Evolutionary conservation across 306 rosid species (phyloP).

Genomic region (Castanopsis chinensis): DNA sequence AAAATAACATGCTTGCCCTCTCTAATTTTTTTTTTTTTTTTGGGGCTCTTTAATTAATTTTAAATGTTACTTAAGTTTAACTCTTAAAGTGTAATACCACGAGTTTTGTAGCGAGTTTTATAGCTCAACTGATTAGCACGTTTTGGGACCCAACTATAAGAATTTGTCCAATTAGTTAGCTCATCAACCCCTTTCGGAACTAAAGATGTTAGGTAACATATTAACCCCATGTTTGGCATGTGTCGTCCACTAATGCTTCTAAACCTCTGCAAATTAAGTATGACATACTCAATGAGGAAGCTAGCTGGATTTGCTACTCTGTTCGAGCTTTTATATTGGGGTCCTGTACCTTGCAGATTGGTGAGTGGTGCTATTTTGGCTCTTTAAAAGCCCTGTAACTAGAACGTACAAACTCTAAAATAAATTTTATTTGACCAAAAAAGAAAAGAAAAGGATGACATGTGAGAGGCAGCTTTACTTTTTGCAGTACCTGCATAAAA

Average conservation of each 20-base stretch:
- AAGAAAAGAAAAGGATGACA: conserved; percentile 45
- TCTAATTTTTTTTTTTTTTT: background rate
- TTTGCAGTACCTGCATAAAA: conserved; percentile 36
- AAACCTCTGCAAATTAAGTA: background rate
- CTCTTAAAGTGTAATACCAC: too few species aligned
- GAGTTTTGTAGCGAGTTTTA: too few species aligned
- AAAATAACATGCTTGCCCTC: background rate
- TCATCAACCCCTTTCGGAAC: background rate
- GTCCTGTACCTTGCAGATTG: background rate
- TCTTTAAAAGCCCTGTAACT: conserved; percentile 25
- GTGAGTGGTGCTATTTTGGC: conserved; percentile 33
- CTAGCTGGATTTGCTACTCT: background rate
- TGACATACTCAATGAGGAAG: background rate
- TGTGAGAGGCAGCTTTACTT: conserved; percentile 65
- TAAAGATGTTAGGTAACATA: background rate
- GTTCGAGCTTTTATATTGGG: background rate
- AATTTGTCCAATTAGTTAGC: background rate
- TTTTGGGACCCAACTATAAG: background rate
- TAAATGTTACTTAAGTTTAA: background rate
- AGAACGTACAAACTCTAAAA: conserved; percentile 19
- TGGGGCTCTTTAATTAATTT: background rate
- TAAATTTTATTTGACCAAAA: too few species aligned
- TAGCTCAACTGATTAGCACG: too few species aligned
- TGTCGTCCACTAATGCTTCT: background rate
- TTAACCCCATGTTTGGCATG: background rate